A percentile compares a stretch with the other conserved stretches of the same genome.
Evolutionary conservation across 139 green algal species (phyloP).

Genomic region (Asterochloris erici): DNA sequence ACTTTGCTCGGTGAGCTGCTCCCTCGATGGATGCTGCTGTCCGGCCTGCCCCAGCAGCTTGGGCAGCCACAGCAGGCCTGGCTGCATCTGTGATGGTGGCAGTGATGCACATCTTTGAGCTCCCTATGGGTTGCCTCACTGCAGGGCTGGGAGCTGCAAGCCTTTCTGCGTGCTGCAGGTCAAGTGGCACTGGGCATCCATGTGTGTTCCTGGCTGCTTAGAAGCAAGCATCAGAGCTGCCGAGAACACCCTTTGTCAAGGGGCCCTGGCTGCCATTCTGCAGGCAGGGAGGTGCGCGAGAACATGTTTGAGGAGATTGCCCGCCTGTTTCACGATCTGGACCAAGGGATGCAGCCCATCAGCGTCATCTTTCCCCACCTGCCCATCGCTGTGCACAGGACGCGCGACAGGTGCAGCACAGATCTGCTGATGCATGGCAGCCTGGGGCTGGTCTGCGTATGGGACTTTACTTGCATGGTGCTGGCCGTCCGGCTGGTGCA

Average conservation of each 20-base stretch:
- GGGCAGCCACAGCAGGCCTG: no score
- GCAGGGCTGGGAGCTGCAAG: no score
- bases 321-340: slow-evolving; percentile 90
- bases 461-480: background rate
- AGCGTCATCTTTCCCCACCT: slow-evolving; percentile 94
- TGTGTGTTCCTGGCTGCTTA: no score
- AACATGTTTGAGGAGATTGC: slow-evolving; percentile 83
- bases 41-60: no score
- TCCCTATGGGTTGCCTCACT: no score
- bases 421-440: background rate
- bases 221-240: no score
- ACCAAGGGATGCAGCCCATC: slow-evolving; percentile 95
- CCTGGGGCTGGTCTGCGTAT: background rate
- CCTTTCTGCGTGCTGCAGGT: no score
- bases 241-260: no score
- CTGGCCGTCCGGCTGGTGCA: background rate
- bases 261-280: background rate
- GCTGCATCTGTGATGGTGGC: no score
- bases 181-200: no score
- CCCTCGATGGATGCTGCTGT: no score
- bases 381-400: slow-evolving; percentile 83
- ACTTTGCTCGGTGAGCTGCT: slow-evolving; percentile 76
- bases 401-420: slow-evolving; percentile 67
- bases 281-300: slow-evolving; percentile 93
- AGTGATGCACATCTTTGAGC: no score